Evolutionary conservation across 2,329 filamentous ascomycete species (phyloP), one percentile per base, ranked within the genome.

Genomic region (Dothistroma pini): DNA sequence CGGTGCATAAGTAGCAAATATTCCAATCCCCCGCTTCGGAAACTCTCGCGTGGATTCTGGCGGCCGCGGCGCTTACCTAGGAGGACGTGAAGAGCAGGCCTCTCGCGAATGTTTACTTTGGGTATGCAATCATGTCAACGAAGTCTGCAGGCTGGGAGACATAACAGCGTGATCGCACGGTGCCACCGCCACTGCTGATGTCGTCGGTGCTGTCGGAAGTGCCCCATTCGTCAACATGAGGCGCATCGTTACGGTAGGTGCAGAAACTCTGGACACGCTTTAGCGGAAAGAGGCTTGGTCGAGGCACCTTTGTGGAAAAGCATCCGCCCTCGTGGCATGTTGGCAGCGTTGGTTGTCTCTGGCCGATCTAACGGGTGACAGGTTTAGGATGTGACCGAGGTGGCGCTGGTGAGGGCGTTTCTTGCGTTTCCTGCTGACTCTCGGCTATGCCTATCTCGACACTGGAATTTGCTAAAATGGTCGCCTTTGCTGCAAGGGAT

Each of bases 301-400:
- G 41, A 19, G 16, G 41, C 41, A 14, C 41, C 41, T 44, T 44
- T 44, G 41, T 44, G 9, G 21, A 19, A 32, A 25, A 51, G 21
- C 48, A 29, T 31, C 48, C 48, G 48, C 29, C 48, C 48, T 51
- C 54, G 35, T 56, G 32, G 54, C 54, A 41, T 47, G 54, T 48
- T 47, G 32, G 35, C 25, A 41, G 21, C 54, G 32, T 11, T 25
- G 21, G n/a, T n/a, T n/a, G n/a, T n/a, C n/a, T n/a, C n/a, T n/a
- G n/a, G n/a, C n/a, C n/a, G n/a, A n/a, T n/a, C n/a, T n/a, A n/a
- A n/a, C n/a, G n/a, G n/a, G n/a, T n/a, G n/a, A n/a, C n/a, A n/a
- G n/a, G n/a, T n/a, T n/a, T n/a, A n/a, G n/a, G n/a, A 41, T 32
- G 53, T 41, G 53, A 25, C 53, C 16, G 51, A n/a, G 22, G 53